Conservation (phyloP, 768 basidiomycete species). For the Hortiboletus flavorubellus region DNA sequence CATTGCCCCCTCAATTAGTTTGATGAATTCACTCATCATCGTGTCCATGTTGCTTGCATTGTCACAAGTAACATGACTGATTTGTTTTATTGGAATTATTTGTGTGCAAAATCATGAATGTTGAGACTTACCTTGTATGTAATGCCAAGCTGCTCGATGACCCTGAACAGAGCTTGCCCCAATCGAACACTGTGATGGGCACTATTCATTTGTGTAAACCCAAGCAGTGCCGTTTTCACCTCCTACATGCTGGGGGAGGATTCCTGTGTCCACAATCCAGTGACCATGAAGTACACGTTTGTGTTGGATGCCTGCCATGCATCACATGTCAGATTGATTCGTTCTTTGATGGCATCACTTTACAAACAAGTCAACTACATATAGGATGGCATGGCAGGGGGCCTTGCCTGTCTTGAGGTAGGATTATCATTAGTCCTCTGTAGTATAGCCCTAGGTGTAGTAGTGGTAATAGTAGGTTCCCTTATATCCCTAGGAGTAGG, state of each 20-base stretch:
- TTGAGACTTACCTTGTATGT: slow-evolving; percentile 28
- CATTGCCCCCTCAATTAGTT: neutral
- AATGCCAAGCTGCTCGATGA: slow-evolving; percentile 27
- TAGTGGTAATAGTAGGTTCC: too few species aligned
- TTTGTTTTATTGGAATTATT: slow-evolving; percentile 2
- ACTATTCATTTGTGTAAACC: slow-evolving; percentile 37
- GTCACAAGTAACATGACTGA: neutral
- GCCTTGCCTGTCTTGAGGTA: too few species aligned
- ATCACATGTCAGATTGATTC: slow-evolving; percentile 6
- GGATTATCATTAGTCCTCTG: too few species aligned
- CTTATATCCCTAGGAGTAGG: too few species aligned
- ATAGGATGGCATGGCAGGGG: too few species aligned
- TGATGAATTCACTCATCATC: slow-evolving; percentile 30
- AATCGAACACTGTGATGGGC: slow-evolving; percentile 36
- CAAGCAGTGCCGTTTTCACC: slow-evolving; percentile 26
- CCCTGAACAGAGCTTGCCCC: slow-evolving; percentile 38
- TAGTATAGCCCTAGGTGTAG: too few species aligned
- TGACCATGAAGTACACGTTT: neutral
- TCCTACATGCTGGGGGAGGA: neutral
- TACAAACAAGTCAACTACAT: neutral
- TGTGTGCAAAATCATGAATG: neutral
- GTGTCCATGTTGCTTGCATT: slow-evolving; percentile 35
- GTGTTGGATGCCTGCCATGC: slow-evolving; percentile 4
- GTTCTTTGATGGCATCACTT: neutral
- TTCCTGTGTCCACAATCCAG: neutral